A percentile compares a stretch with the other conserved stretches of the same genome.
phyloP scores from a whole-genome alignment of 169 alveolate species.

The Plasmodium cynomolgi region DNA sequence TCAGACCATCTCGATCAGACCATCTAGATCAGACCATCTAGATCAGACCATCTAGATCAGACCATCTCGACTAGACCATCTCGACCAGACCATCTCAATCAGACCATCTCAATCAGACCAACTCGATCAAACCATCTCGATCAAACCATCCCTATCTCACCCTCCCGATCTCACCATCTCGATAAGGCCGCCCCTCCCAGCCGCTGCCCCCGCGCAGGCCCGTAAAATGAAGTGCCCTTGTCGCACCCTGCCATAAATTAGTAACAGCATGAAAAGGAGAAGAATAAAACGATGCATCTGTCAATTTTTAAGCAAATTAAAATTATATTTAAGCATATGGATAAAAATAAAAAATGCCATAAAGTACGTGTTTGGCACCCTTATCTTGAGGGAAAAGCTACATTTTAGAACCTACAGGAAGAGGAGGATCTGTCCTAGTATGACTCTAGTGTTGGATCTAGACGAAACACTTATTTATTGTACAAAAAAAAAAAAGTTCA shows the following conservation, averaged over 20 bases:
- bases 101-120: too few species aligned
- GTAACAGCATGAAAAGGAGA: constrained; percentile 41
- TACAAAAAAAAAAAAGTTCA: constrained; percentile 36
- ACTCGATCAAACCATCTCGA: too few species aligned
- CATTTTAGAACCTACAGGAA: constrained; percentile 40
- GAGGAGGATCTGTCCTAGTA: constrained; percentile 36
- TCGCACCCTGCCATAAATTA: background rate
- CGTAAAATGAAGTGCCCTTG: background rate
- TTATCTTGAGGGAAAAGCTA: constrained; percentile 1
- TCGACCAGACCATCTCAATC: too few species aligned
- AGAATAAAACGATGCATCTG: constrained; percentile 37
- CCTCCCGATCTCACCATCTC: too few species aligned
- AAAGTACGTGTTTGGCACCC: constrained; percentile 7
- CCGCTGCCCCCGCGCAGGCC: background rate
- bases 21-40: too few species aligned
- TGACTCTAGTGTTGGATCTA: constrained; percentile 82
- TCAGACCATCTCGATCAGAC: too few species aligned
- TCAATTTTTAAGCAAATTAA: constrained; percentile 25
- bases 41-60: too few species aligned
- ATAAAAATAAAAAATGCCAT: constrained; percentile 22
- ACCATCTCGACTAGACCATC: too few species aligned
- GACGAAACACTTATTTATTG: constrained; percentile 82
- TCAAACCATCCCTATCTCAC: too few species aligned
- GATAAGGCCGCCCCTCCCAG: background rate
- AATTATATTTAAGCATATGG: constrained; percentile 31